These are phyloP conservation scores for Hypomontagnella submonticulosa DNA, from an alignment of 495 filamentous ascomycete genomes.

Conservation along the genomic window DNA sequence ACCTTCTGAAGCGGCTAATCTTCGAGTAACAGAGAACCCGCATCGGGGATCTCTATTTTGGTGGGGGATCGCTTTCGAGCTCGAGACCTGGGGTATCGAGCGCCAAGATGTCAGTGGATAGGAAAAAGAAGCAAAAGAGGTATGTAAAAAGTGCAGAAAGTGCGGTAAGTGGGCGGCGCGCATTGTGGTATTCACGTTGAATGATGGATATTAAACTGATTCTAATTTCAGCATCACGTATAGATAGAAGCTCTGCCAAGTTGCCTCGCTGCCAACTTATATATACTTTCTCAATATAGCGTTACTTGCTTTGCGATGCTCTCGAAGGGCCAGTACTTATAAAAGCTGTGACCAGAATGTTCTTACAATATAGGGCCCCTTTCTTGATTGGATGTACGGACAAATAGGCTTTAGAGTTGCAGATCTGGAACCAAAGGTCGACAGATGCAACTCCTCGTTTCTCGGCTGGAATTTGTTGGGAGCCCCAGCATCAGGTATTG, in stretches of 20 bases:
- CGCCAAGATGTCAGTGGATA: neutral
- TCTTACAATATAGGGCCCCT: constrained; percentile 30
- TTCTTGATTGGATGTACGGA: constrained; percentile 28
- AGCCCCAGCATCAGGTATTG: constrained; percentile 24
- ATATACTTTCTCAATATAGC: constrained; percentile 19
- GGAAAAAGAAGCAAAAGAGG: neutral
- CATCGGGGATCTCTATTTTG: constrained; percentile 19
- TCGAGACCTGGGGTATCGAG: constrained; percentile 7
- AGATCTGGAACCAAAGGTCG: constrained; percentile 36
- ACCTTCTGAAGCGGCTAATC: constrained; percentile 31
- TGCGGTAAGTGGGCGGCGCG: neutral
- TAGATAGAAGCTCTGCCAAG: constrained; percentile 27
- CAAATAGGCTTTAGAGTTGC: constrained; percentile 38
- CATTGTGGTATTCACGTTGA: constrained; percentile 5
- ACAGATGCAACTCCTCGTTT: constrained; percentile 18
- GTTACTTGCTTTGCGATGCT: constrained; percentile 8
- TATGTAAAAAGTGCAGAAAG: constrained; percentile 3
- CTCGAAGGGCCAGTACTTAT: constrained; percentile 18
- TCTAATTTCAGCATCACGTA: constrained; percentile 36
- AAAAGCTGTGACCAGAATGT: constrained; percentile 30
- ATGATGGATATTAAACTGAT: constrained; percentile 18
- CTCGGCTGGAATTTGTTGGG: constrained; percentile 33
- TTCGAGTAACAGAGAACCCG: constrained; percentile 19
- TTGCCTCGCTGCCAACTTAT: constrained; percentile 4
- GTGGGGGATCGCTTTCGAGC: neutral